phyloP scores from a whole-genome alignment of 768 basidiomycete species.

The Podaxis sp. region DNA sequence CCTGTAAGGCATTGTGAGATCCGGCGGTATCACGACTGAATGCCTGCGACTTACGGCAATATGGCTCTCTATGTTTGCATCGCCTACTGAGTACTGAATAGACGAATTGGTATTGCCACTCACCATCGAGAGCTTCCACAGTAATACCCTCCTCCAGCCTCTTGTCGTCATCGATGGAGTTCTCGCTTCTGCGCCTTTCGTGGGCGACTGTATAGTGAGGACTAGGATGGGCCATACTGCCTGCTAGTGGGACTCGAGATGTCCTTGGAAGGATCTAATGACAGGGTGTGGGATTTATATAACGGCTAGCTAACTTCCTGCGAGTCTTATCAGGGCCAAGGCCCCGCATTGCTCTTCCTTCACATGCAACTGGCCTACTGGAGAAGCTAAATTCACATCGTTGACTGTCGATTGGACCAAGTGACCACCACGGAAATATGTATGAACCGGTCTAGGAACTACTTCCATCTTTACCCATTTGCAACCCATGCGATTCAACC shows the following conservation, averaged over 20 bases:
- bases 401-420: not conserved
- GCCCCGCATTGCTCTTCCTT: slow-evolving; percentile 2
- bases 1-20: slow-evolving; percentile 20
- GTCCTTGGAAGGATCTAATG: slow-evolving; percentile 1
- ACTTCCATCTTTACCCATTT: not conserved
- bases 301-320: not conserved
- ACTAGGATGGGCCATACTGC: slow-evolving; percentile 3
- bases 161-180: slow-evolving; percentile 1
- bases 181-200: not conserved
- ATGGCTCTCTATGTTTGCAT: slow-evolving; percentile 22
- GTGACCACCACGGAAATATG: slow-evolving; percentile 5
- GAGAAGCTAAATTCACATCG: slow-evolving; percentile 4
- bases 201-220: slow-evolving; percentile 8
- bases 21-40: not conserved
- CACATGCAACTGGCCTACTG: slow-evolving; percentile 1
- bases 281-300: slow-evolving; percentile 4
- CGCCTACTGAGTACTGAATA: not conserved
- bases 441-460: not conserved
- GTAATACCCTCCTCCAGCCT: slow-evolving; percentile 10
- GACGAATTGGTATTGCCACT: not conserved
- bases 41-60: slow-evolving; percentile 28
- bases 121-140: slow-evolving; percentile 6
- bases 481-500: not conserved
- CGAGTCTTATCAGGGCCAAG: not conserved
- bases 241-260: slow-evolving; percentile 6